Percentiles rank a stretch among this genome's conserved stretches.
Conservation (phyloP, 176 grass and related monocot species). For the Neostapfia colusana region DNA sequence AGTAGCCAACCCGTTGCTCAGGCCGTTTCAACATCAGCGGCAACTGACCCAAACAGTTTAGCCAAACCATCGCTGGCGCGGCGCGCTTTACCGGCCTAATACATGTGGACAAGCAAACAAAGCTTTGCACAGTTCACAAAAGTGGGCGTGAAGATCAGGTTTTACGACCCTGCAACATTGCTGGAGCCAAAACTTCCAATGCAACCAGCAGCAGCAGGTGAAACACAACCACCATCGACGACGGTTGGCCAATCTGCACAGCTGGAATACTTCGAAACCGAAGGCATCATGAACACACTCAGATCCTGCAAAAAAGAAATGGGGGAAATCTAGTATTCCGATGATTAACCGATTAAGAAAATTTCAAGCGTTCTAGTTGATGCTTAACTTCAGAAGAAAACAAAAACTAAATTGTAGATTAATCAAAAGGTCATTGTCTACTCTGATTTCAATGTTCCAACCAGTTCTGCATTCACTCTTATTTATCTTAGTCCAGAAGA, state of each 20-base stretch:
- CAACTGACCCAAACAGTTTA: too few relatives aligned
- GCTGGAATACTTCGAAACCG: constrained; percentile 27
- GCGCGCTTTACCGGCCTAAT: too few relatives aligned
- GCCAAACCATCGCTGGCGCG: too few relatives aligned
- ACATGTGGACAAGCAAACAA: constrained; percentile 23
- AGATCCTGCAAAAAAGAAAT: constrained; percentile 22
- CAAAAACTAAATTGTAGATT: not conserved
- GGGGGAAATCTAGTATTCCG: not conserved
- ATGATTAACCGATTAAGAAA: not conserved
- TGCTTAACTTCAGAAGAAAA: not conserved
- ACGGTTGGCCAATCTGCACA: constrained; percentile 18
- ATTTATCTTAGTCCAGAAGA: too few relatives aligned
- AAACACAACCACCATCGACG: constrained; percentile 18
- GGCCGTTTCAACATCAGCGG: too few relatives aligned
- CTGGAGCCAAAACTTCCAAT: constrained; percentile 34
- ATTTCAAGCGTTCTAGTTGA: not conserved
- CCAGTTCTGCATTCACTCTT: not conserved
- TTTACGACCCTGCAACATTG: constrained; percentile 33
- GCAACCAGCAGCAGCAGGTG: constrained; percentile 20
- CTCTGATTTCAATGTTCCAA: not conserved
- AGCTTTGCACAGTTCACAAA: not conserved
- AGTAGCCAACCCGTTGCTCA: too few relatives aligned
- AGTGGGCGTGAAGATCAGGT: constrained; percentile 10
- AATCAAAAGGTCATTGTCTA: not conserved
- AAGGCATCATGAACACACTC: not conserved